Evolutionary conservation across 2,329 filamentous ascomycete genomes (phyloP).

Genomic region (Trichophyton verrucosum): DNA sequence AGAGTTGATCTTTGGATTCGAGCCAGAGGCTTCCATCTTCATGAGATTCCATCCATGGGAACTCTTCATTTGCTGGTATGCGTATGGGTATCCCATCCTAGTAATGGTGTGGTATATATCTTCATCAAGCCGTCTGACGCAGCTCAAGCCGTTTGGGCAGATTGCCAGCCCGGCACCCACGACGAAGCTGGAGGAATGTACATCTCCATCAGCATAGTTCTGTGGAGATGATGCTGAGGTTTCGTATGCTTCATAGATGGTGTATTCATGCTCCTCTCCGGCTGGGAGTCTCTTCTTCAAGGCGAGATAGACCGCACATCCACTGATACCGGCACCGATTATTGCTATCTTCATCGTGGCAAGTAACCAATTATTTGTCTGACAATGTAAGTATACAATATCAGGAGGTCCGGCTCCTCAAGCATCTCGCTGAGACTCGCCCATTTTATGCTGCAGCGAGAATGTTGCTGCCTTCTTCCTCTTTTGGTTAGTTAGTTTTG

Average conservation of each 20-base stretch:
- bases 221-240: slow-evolving; percentile 13
- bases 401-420: background rate
- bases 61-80: slow-evolving; percentile 23
- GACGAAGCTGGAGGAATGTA: slow-evolving; percentile 24
- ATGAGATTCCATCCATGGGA: slow-evolving; percentile 25
- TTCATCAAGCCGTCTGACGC: slow-evolving; percentile 27
- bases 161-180: slow-evolving; percentile 31
- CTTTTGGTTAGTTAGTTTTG: too few species aligned
- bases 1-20: slow-evolving; percentile 17
- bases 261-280: slow-evolving; percentile 20
- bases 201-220: slow-evolving; percentile 15
- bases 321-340: slow-evolving; percentile 33
- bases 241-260: slow-evolving; percentile 32
- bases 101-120: slow-evolving; percentile 24
- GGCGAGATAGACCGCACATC: slow-evolving; percentile 29
- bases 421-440: background rate
- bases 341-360: slow-evolving; percentile 32
- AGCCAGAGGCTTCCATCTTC: slow-evolving; percentile 14
- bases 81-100: slow-evolving; percentile 24
- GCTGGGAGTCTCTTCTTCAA: slow-evolving; percentile 29
- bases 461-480: background rate
- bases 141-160: slow-evolving; percentile 29
- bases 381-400: background rate
- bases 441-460: background rate
- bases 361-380: background rate